Evolutionary conservation across 768 basidiomycete species (phyloP), one percentile per base, ranked within the genome.

Genomic region (Tylopilus intermedius): DNA sequence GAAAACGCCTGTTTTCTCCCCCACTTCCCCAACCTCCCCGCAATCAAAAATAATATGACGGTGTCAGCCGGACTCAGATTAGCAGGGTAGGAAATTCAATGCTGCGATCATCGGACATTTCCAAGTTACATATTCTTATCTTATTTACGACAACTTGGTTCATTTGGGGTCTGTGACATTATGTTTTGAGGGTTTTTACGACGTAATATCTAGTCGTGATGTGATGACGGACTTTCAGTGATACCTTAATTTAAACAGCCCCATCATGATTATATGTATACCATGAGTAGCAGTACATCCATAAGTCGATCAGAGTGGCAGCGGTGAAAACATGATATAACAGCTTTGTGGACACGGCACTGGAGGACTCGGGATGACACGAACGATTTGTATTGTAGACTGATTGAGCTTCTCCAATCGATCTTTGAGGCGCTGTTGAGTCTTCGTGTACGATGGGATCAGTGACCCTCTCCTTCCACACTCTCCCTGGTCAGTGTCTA

Each of bases 391-490:
- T 51, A 3, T 46, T 22, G 8, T 50, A 47, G 15, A 51, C 57
- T 62, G 47, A 0, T 56, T 24, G 24, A 18, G 18, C 18, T 18
- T 18, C 18, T 18, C 18, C 18, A 18, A 18, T 18, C 18, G 18
- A 18, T 18, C 18, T 18, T 18, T 18, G 18, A 18, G 18, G 18
- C 18, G 18, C 18, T 18, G 18, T 18, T 18, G 18, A 18, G 11
- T 29, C 44, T 22, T 63, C 61, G 47, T 60, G 43, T 24, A 13
- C 30, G 27, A 63, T 53, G 24, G 55, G 58, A 50, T 62, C 61
- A 2, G 61, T 55, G 0, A 62, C 58, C 22, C 55, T 50, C 10
- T 51, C 27, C 45, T 63, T 62, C 54, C 56, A 63, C 5, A 29
- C 53, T 8, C 39, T 52, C 52, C 18, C 18, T 18, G 18, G 18